These are phyloP conservation scores for Ceratocystis cacaofunesta DNA, from an alignment of 2,329 filamentous ascomycete genomes.

Conservation along the genomic window DNA sequence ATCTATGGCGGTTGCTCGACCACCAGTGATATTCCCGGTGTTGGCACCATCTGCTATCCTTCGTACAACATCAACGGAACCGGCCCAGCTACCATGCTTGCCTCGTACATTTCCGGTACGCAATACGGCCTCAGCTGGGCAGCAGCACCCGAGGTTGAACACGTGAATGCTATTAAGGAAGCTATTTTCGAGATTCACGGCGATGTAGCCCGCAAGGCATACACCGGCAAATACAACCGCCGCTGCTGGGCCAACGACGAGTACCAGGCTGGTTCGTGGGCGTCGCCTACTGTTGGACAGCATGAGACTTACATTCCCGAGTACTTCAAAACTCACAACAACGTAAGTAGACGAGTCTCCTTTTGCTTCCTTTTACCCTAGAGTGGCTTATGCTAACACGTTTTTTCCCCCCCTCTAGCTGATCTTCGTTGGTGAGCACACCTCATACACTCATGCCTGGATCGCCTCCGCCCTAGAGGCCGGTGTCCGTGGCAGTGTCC, in stretches of 20 bases:
- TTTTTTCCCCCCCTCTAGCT: slow-evolving; percentile 26
- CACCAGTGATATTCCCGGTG: slow-evolving; percentile 38
- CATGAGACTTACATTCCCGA: slow-evolving; percentile 56
- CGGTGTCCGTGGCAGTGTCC: slow-evolving; percentile 48
- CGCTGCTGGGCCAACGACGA: slow-evolving; percentile 52
- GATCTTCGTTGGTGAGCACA: slow-evolving; percentile 57
- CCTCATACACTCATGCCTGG: slow-evolving; percentile 58
- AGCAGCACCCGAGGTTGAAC: slow-evolving; percentile 40
- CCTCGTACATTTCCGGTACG: slow-evolving; percentile 38
- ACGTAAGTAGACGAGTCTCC: slow-evolving; percentile 13
- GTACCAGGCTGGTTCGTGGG: slow-evolving; percentile 48
- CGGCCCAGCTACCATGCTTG: slow-evolving; percentile 47
- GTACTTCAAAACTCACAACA: slow-evolving; percentile 46
- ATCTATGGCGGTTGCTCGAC: slow-evolving; percentile 51
- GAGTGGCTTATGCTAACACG: not conserved
- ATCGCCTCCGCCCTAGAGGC: slow-evolving; percentile 53
- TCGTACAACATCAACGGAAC: slow-evolving; percentile 50
- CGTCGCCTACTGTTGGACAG: slow-evolving; percentile 44
- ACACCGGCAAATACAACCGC: slow-evolving; percentile 48
- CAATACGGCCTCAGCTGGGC: slow-evolving; percentile 27
- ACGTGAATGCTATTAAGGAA: slow-evolving; percentile 47
- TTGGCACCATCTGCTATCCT: slow-evolving; percentile 51
- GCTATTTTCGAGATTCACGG: slow-evolving; percentile 54
- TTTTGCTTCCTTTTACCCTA: not conserved
- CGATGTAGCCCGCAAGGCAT: slow-evolving; percentile 29